Conservation (phyloP, 257 asterid genomes). For the Solanum rostratum region DNA sequence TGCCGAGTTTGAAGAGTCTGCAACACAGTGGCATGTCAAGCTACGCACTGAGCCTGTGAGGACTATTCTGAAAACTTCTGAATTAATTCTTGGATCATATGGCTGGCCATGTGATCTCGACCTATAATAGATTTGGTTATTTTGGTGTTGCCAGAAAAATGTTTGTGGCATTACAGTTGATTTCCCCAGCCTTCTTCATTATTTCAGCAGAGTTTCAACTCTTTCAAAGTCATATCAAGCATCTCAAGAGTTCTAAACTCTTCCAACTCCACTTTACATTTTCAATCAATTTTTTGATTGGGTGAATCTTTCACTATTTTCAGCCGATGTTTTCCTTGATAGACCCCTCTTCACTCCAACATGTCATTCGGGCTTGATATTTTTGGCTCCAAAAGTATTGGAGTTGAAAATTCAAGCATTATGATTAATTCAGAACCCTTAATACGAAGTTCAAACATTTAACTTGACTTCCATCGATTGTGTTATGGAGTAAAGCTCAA, state of each 20-base stretch:
- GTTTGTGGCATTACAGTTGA: neutral
- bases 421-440: too few relatives aligned
- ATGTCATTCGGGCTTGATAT: neutral
- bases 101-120: too few relatives aligned
- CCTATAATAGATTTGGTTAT: neutral
- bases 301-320: neutral
- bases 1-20: neutral
- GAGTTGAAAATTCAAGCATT: too few relatives aligned
- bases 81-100: too few relatives aligned
- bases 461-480: neutral
- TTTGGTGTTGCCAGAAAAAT: neutral
- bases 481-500: neutral
- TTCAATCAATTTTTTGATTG: neutral
- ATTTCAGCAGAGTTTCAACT: neutral
- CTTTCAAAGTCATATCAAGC: neutral
- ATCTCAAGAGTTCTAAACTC: neutral
- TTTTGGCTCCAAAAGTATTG: too few relatives aligned
- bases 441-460: too few relatives aligned
- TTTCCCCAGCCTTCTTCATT: neutral
- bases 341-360: neutral
- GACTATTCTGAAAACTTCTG: too few relatives aligned
- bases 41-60: too few relatives aligned
- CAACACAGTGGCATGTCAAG: too few relatives aligned
- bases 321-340: neutral
- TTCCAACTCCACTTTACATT: neutral